Percentiles rank a stretch among this genome's conserved stretches.
Conservation (phyloP, 768 basidiomycete genomes). For the Dentipellis fragilis region DNA sequence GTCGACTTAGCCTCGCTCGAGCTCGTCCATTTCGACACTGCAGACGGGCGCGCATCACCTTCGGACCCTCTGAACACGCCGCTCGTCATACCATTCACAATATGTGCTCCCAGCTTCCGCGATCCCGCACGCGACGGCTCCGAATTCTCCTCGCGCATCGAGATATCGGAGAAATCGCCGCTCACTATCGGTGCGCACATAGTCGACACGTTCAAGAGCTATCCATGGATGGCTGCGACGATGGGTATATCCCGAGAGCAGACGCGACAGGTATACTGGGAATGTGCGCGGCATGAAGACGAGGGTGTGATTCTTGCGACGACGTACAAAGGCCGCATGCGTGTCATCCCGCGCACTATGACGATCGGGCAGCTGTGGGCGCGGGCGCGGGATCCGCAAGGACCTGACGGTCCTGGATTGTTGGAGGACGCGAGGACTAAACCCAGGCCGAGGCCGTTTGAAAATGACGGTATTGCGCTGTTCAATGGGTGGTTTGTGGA, state of each 20-base stretch:
- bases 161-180: not conserved
- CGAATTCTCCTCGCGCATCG: not conserved
- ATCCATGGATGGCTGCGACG: not conserved
- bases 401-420: not conserved
- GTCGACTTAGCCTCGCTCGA: not conserved
- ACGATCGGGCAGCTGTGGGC: not conserved
- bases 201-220: not conserved
- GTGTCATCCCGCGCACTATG: not conserved
- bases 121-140: not conserved
- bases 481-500: not conserved
- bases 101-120: not conserved
- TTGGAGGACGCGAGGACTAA: not conserved
- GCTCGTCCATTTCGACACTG: not conserved
- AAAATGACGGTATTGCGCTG: not conserved
- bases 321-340: not conserved
- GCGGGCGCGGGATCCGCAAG: not conserved
- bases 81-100: not conserved
- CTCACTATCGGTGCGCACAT: not conserved
- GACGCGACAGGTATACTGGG: not conserved
- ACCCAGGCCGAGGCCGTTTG: not conserved
- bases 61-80: not conserved
- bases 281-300: not conserved
- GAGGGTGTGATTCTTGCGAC: not conserved
- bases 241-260: not conserved
- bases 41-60: not conserved